Evolutionary conservation across 2,329 filamentous ascomycete species (phyloP).

Genomic region (Plectosphaerella plurivora): DNA sequence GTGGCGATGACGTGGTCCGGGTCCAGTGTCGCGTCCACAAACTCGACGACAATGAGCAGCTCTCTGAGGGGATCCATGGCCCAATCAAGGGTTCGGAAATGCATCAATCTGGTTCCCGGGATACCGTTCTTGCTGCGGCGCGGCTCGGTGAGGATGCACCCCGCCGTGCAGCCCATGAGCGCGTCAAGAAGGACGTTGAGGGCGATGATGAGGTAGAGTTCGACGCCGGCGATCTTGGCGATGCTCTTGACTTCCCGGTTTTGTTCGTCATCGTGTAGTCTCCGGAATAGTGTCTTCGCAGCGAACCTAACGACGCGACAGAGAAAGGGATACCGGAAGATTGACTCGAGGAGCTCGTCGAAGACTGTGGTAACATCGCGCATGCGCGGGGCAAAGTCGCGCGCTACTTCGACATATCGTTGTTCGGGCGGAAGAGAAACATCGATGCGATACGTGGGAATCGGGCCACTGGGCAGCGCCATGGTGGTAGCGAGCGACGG

Average conservation of each 20-base stretch:
- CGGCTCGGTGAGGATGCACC: slow-evolving; percentile 25
- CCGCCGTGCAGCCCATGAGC: slow-evolving; percentile 59
- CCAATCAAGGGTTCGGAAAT: slow-evolving; percentile 52
- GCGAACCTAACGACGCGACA: slow-evolving; percentile 25
- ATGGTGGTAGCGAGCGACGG: background rate
- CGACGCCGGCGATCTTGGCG: slow-evolving; percentile 39
- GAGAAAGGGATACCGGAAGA: slow-evolving; percentile 15
- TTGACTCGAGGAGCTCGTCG: slow-evolving; percentile 36
- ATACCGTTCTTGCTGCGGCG: slow-evolving; percentile 9
- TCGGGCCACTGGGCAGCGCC: slow-evolving; percentile 8
- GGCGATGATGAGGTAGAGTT: slow-evolving; percentile 52
- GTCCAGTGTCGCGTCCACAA: slow-evolving; percentile 27
- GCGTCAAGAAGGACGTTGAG: slow-evolving; percentile 57
- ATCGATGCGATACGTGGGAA: slow-evolving; percentile 35
- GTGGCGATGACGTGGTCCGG: slow-evolving; percentile 34
- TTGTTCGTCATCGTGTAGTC: slow-evolving; percentile 48
- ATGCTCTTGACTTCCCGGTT: slow-evolving; percentile 55
- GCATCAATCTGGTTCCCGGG: slow-evolving; percentile 31
- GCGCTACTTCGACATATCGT: slow-evolving; percentile 45
- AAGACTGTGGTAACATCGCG: slow-evolving; percentile 40
- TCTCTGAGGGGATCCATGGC: slow-evolving; percentile 44
- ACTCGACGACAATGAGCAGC: slow-evolving; percentile 48
- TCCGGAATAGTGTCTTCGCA: slow-evolving; percentile 39
- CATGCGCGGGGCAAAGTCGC: slow-evolving; percentile 37
- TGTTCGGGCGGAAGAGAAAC: slow-evolving; percentile 46